Evolutionary conservation across 2,329 filamentous ascomycete species (phyloP).

Genomic region (Gliomastix tumulicola): DNA sequence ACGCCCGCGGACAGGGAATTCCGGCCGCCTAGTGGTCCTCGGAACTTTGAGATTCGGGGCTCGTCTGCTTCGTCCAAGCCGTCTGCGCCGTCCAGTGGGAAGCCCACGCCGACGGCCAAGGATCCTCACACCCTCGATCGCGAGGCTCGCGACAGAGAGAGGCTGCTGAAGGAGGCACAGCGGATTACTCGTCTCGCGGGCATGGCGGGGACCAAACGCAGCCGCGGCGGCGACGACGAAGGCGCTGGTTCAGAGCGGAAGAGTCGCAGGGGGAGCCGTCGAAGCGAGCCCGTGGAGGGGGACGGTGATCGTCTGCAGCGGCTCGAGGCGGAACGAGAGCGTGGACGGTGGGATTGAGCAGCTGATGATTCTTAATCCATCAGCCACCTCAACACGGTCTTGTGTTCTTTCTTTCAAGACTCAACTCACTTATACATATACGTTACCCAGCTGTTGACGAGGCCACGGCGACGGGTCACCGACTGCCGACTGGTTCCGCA

Average conservation of each 20-base stretch:
- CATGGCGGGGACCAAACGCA: conserved; percentile 39
- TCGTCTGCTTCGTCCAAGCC: conserved; percentile 8
- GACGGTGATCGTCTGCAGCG: conserved; percentile 45
- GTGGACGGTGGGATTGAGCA: conserved; percentile 36
- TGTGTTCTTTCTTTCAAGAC: too few relatives aligned
- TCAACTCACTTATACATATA: too few relatives aligned
- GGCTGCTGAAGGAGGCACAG: conserved; percentile 62
- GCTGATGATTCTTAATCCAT: too few relatives aligned
- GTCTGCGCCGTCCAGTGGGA: neutral
- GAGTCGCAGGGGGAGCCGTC: conserved; percentile 33
- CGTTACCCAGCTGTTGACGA: too few relatives aligned
- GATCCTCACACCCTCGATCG: conserved; percentile 66
- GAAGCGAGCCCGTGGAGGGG: conserved; percentile 38
- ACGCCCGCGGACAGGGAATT: conserved; percentile 13
- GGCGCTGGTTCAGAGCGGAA: conserved; percentile 31
- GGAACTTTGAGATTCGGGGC: conserved; percentile 30
- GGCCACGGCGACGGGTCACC: too few relatives aligned
- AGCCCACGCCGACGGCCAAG: conserved; percentile 16
- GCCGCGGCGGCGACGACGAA: conserved; percentile 32
- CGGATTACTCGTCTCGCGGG: conserved; percentile 49
- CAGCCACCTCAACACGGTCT: too few relatives aligned
- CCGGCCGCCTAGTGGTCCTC: conserved; percentile 33
- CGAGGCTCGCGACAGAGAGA: conserved; percentile 58
- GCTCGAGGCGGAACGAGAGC: conserved; percentile 54
- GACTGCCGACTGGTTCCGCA: too few relatives aligned